Evolutionary conservation across 1,284 basidiomycete genomes (phyloP).

Genomic region (Coniophora puteana): DNA sequence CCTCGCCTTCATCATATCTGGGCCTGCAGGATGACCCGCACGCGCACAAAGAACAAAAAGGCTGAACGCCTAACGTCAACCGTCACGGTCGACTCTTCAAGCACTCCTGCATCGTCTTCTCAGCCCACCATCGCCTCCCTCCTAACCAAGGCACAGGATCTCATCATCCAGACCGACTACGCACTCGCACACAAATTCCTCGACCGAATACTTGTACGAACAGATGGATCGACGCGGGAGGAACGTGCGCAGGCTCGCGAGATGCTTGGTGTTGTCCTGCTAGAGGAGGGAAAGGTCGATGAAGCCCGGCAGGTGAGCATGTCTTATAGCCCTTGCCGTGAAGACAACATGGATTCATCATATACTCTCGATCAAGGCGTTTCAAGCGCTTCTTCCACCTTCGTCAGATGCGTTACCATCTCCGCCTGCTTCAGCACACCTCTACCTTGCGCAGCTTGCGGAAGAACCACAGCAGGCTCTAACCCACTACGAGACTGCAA

Average conservation of each 20-base stretch:
- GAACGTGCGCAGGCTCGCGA: conserved; percentile 73
- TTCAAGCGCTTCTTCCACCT: conserved; percentile 59
- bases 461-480: conserved; percentile 75
- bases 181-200: conserved; percentile 76
- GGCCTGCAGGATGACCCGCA: conserved; percentile 53
- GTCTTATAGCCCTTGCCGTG: conserved; percentile 1
- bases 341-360: background rate
- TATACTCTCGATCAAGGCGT: conserved; percentile 44
- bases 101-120: conserved; percentile 8
- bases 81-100: conserved; percentile 23
- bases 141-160: conserved; percentile 70
- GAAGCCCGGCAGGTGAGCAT: conserved; percentile 61
- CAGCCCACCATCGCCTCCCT: conserved; percentile 47
- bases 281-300: conserved; percentile 77
- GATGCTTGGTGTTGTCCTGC: conserved; percentile 71
- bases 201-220: conserved; percentile 63
- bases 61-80: conserved; percentile 27
- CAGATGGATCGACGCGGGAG: conserved; percentile 41
- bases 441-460: conserved; percentile 88
- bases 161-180: conserved; percentile 83
- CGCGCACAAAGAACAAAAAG: conserved; percentile 54
- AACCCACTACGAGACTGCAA: conserved; percentile 78
- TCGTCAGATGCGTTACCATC: conserved; percentile 50
- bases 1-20: background rate
- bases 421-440: conserved; percentile 79